Conservation (phyloP, 2,329 filamentous ascomycete genomes). For the Sclerotinia subarctica region DNA sequence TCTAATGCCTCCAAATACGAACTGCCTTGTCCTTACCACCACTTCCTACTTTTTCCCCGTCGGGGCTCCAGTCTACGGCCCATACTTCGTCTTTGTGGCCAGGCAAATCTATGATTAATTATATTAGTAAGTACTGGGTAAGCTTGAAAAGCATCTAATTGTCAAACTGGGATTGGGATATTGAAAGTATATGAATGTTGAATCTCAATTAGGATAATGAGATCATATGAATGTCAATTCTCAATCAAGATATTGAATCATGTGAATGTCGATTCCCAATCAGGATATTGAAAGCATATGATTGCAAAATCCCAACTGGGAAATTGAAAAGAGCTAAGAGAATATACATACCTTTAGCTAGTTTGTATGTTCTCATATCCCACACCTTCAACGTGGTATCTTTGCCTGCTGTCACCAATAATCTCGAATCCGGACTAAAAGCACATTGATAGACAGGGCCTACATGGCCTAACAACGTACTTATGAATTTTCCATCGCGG, state of each 20-base stretch:
- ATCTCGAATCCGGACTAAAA: slow-evolving; percentile 88
- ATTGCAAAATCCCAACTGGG: background rate
- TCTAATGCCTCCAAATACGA: slow-evolving; percentile 61
- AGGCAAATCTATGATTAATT: slow-evolving; percentile 63
- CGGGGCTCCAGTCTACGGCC: slow-evolving; percentile 90
- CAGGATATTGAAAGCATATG: background rate
- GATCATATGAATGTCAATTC: too few relatives aligned
- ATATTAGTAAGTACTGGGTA: slow-evolving; percentile 18
- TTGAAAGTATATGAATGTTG: background rate
- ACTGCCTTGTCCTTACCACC: slow-evolving; percentile 89
- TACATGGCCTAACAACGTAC: slow-evolving; percentile 83
- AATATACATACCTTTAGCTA: slow-evolving; percentile 49
- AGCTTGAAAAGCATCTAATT: background rate
- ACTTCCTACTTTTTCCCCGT: slow-evolving; percentile 83
- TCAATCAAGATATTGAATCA: background rate
- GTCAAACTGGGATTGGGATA: background rate
- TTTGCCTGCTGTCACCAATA: slow-evolving; percentile 83
- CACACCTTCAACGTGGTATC: slow-evolving; percentile 91
- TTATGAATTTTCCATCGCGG: slow-evolving; percentile 72
- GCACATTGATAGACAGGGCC: slow-evolving; percentile 89
- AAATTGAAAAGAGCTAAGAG: background rate
- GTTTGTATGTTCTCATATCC: slow-evolving; percentile 82
- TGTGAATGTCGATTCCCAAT: background rate
- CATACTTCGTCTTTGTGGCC: slow-evolving; percentile 93
- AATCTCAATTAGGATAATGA: background rate